These are phyloP conservation scores for Xanthoceras sorbifolium DNA, from an alignment of 345 rosid species.

Conservation along the genomic window DNA sequence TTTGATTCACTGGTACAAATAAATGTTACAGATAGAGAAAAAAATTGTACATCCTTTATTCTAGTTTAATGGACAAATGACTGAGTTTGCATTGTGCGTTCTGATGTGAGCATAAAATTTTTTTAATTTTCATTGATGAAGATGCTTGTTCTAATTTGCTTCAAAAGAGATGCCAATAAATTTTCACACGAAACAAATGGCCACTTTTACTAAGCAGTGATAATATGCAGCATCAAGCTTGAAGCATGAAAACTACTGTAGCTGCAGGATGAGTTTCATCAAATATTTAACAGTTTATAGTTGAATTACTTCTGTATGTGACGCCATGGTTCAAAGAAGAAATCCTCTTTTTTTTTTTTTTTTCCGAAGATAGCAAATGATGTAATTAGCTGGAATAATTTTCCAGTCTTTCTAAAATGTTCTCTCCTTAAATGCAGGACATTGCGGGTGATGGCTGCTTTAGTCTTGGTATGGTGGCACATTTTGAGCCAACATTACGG, in stretches of 20 bases:
- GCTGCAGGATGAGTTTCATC: background rate
- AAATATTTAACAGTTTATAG: background rate
- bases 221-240: background rate
- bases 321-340: constrained; percentile 3
- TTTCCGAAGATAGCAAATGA: background rate
- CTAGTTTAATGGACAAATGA: background rate
- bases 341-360: background rate
- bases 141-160: background rate
- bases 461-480: constrained; percentile 91
- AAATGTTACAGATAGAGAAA: no score
- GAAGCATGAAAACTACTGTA: background rate
- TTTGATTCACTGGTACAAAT: background rate
- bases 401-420: constrained; percentile 10
- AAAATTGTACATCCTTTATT: background rate
- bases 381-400: background rate
- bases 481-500: constrained; percentile 56
- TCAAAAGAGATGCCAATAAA: background rate
- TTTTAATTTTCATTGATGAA: no score
- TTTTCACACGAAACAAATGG: background rate
- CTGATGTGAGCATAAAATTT: background rate
- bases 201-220: background rate
- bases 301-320: constrained; percentile 5
- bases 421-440: constrained; percentile 48
- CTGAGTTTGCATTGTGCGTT: background rate
- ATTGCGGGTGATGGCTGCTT: constrained; percentile 93